Base-by-base conservation (phyloP, 768 basidiomycete species). In the Rickenella mellea region DNA sequence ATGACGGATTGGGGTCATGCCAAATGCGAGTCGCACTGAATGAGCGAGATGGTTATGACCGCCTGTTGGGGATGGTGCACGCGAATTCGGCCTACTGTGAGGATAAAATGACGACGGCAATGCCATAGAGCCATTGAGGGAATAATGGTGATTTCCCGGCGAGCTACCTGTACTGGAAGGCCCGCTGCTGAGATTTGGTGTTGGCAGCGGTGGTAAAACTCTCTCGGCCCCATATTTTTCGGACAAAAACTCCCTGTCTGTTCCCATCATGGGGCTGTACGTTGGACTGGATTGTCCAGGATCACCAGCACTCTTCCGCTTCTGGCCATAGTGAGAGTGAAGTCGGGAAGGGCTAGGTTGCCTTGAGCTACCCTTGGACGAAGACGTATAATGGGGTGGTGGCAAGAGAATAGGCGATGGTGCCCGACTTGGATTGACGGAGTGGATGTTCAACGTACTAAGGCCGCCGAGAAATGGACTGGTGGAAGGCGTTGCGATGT, bases 1-100 rank as follows among this genome's bases (percentile, higher is more conserved):
- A 15, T 55, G 46, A 40, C 73, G 72, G 28, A 90, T 88, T 0
- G 87, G 88, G 5, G 90, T 91, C 86, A 92, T 93, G 3, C 85
- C 88, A 49, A 96, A 96, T 37, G 90, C 91, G 25, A 81, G 69
- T 28, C 86, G 78, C 19, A 94, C 83, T 1, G 83, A 86, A 54
- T 88, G 84, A 4, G 85, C 87, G 27, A 93, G 73, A 54, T 85
- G 78, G 45, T 76, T 72, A 45, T 79, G 74, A 28, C 64, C 65
- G 22, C 57, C 50, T 39, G 68, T 59, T 4, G 82, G 80, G 0
- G 78, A 80, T 1, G 77, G 69, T 3, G 82, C 71, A 14, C 82
- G 69, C 6, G 82, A 82, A 48, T 65, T 73, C 2, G 72, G 62
- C 1, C 71, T 69, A 52, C 70, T 74, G 21, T 61, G 52, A 1